phyloP scores from a whole-genome alignment of 1,284 basidiomycete genomes.

The Mycosarcoma mackinlayi region DNA sequence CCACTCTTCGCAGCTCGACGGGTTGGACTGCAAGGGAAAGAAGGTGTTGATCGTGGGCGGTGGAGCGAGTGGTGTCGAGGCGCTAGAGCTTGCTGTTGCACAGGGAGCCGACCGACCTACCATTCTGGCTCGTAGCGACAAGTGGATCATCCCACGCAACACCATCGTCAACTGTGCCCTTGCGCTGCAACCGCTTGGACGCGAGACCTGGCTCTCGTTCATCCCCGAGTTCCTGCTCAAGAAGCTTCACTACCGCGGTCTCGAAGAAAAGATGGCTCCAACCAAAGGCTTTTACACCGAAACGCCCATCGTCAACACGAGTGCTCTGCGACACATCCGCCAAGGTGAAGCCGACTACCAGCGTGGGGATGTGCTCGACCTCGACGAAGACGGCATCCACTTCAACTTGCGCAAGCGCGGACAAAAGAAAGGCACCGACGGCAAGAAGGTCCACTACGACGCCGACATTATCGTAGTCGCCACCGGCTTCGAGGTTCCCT shows the following conservation, averaged over 20 bases:
- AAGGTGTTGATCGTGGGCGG: constrained; percentile 72
- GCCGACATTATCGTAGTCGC: constrained; percentile 76
- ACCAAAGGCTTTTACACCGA: constrained; percentile 60
- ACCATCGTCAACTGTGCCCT: constrained; percentile 74
- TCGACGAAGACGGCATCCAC: constrained; percentile 71
- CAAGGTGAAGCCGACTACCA: constrained; percentile 72
- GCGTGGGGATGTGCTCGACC: constrained; percentile 73
- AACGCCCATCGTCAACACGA: constrained; percentile 73
- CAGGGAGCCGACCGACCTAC: constrained; percentile 71
- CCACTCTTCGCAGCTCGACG: constrained; percentile 74
- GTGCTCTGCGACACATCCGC: constrained; percentile 73
- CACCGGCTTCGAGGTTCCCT: constrained; percentile 75
- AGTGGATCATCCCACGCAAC: constrained; percentile 68
- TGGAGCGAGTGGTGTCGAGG: constrained; percentile 76
- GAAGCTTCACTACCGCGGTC: constrained; percentile 73
- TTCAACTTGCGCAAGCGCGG: constrained; percentile 67
- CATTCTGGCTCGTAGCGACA: constrained; percentile 71
- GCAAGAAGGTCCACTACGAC: constrained; percentile 69
- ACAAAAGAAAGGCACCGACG: constrained; percentile 66
- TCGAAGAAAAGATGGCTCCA: constrained; percentile 69
- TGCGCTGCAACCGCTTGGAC: constrained; percentile 74
- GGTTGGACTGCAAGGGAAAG: constrained; percentile 71
- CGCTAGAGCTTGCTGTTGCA: constrained; percentile 71
- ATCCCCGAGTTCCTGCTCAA: constrained; percentile 73
- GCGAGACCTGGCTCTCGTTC: constrained; percentile 61